A percentile compares a stretch with the other conserved stretches of the same genome.
Conservation (phyloP, 768 basidiomycete genomes). For the Favolaschia claudopus region DNA sequence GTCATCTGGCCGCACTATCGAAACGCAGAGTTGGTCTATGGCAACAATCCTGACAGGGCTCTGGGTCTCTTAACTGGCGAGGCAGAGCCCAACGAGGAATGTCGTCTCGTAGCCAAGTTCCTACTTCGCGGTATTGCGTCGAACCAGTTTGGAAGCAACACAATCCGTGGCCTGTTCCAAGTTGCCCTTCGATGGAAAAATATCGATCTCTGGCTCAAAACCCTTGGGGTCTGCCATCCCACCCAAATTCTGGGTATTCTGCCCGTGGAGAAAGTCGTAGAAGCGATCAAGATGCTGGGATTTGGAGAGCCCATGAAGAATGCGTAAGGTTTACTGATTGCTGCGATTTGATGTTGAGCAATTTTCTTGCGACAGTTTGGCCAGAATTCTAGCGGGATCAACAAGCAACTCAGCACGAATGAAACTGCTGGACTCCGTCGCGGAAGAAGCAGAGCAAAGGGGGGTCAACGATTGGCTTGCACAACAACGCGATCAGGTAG, state of each 20-base stretch:
- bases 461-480: conserved; percentile 3
- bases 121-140: conserved; percentile 8
- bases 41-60: not conserved
- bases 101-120: not conserved
- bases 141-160: not conserved
- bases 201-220: conserved; percentile 2
- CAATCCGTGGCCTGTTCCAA: not conserved
- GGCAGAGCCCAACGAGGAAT: not conserved
- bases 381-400: not conserved
- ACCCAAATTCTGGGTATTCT: not conserved
- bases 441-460: not conserved
- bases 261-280: not conserved
- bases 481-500: conserved; percentile 7
- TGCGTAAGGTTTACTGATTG: not conserved
- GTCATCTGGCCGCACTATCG: conserved; percentile 4
- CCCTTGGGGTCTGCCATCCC: not conserved
- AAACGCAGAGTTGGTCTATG: conserved; percentile 5
- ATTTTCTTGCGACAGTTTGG: not conserved
- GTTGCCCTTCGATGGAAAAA: not conserved
- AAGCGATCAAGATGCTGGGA: conserved; percentile 2
- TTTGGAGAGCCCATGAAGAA: not conserved
- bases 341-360: not conserved
- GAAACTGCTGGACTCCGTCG: not conserved
- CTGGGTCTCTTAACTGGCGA: not conserved
- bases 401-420: not conserved